Evolutionary conservation across 2,329 filamentous ascomycete genomes (phyloP).

Genomic region (Grosmannia serpens): DNA sequence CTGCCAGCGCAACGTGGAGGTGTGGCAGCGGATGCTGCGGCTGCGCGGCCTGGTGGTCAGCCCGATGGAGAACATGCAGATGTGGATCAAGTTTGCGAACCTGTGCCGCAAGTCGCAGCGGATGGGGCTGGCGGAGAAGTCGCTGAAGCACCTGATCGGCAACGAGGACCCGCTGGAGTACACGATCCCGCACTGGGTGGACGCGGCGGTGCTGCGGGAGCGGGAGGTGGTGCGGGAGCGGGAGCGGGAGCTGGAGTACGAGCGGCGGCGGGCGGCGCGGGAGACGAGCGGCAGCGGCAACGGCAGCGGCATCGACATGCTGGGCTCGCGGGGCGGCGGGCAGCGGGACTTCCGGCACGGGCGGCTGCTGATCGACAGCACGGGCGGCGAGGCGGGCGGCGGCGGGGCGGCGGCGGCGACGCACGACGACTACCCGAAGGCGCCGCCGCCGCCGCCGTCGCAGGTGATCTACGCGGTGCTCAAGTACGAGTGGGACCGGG

Average conservation of each 20-base stretch:
- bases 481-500: slow-evolving; percentile 91
- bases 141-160: slow-evolving; percentile 79
- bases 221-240: slow-evolving; percentile 9
- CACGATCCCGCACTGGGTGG: slow-evolving; percentile 49
- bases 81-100: slow-evolving; percentile 99
- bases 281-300: slow-evolving; percentile 3
- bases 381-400: background rate
- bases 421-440: slow-evolving; percentile 8
- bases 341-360: slow-evolving; percentile 11
- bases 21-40: slow-evolving; percentile 97
- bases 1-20: slow-evolving; percentile 92
- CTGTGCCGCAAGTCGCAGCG: slow-evolving; percentile 93
- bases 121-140: slow-evolving; percentile 91
- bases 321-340: background rate
- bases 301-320: background rate
- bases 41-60: slow-evolving; percentile 85
- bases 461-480: slow-evolving; percentile 93
- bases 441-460: slow-evolving; percentile 33
- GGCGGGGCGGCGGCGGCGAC: background rate
- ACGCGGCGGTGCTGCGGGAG: slow-evolving; percentile 16
- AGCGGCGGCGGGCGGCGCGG: slow-evolving; percentile 5
- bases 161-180: slow-evolving; percentile 51
- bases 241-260: slow-evolving; percentile 9
- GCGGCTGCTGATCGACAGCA: slow-evolving; percentile 8
- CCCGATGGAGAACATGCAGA: slow-evolving; percentile 88